Base-by-base conservation (phyloP, 371 early-diverging fungal species). In the Circinella umbellata region DNA sequence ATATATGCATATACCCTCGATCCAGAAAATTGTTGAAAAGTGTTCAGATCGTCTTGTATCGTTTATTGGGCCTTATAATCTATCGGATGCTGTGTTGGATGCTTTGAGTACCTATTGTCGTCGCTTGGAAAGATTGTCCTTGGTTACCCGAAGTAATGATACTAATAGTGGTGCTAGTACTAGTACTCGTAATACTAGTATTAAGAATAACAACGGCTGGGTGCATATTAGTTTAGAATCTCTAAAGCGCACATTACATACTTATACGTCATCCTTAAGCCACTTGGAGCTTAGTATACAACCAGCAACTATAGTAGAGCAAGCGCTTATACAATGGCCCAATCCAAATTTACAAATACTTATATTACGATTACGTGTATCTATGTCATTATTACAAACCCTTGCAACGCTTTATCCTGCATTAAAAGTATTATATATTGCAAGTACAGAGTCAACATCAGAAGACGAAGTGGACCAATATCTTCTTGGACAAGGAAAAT, bases 71-170 rank as follows among this genome's bases (percentile, higher is more conserved):
- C 57, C 57, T 11, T 57, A 57, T 27, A 57, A 57, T 57, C 18
- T n/a, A 57, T 27, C 57, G 6, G 57, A 57, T 34, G 14, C 57
- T 5, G 34, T 57, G 1, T 27, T 57, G 27, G 57, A 57, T 57
- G 4, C 57, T 10, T 27, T 57, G n/a, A 18, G 34, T 18, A 27
- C 20, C 20, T 7, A 34, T 1, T 57, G 57, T 5, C 34, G 27
- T 34, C 18, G 57, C 7, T 57, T 57, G 27, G 27, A 11, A 34
- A 0, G 57, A 4, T n/a, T 57, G 6, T 57, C 57, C 14, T 57
- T 57, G 57, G 57, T 57, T n/a, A 57, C 57, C n/a, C 57, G 57
- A 18, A 34, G 35, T 57, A n/a, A n/a, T 51, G 51, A 11, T 42
- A 42, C 42, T 9, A 11, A 3, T 42, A 42, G 42, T 42, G 42